Conservation (phyloP, 805 yeast species). For the Kodamaea laetipori region DNA sequence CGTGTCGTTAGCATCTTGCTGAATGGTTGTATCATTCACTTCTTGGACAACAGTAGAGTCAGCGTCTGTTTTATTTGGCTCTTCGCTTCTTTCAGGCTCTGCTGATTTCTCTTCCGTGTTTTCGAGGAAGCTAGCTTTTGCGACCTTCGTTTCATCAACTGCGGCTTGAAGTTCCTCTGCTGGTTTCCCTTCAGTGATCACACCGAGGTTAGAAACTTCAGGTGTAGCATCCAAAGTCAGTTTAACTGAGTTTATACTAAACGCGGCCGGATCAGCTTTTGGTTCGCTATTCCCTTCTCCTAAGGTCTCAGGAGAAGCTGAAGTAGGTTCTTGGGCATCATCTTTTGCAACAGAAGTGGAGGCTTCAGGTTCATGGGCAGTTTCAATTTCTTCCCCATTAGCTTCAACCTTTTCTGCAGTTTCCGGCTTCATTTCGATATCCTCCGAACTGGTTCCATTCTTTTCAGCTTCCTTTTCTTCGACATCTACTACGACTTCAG, state of each 20-base stretch:
- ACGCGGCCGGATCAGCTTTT: too few species aligned
- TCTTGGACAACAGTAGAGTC: slow-evolving; percentile 34
- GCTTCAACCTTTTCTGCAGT: too few species aligned
- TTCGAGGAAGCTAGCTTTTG: neutral
- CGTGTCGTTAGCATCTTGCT: slow-evolving; percentile 52
- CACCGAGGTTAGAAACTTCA: neutral
- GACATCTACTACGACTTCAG: slow-evolving; percentile 4
- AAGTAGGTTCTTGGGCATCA: neutral
- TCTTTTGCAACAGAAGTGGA: neutral
- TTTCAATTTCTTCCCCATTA: too few species aligned
- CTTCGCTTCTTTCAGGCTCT: neutral
- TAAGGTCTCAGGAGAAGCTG: too few species aligned
- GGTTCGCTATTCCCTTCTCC: too few species aligned
- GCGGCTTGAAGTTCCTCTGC: neutral
- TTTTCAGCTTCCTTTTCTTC: slow-evolving; percentile 12
- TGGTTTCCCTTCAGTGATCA: neutral
- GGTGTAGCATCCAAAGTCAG: neutral
- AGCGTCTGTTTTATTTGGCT: slow-evolving; percentile 2
- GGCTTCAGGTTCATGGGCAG: too few species aligned
- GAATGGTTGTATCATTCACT: slow-evolving; percentile 49
- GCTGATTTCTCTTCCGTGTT: neutral
- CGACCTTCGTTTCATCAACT: neutral
- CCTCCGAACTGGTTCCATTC: neutral
- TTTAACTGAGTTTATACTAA: too few species aligned
- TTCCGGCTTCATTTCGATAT: slow-evolving; percentile 11